phyloP scores from a whole-genome alignment of 2,329 filamentous ascomycete genomes.

The Capronia americana region DNA sequence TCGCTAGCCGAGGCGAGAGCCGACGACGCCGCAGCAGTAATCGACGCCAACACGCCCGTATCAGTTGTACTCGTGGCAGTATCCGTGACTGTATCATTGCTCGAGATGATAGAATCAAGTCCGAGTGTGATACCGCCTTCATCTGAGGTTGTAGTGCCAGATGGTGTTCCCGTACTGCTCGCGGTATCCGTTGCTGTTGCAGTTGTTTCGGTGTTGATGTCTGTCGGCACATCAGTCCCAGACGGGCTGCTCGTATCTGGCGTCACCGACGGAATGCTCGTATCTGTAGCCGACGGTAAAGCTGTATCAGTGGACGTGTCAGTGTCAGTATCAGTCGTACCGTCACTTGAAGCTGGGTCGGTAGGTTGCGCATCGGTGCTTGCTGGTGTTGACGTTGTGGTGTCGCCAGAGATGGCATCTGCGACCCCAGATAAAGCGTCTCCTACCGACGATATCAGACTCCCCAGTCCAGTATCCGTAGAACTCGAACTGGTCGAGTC shows the following conservation, averaged over 20 bases:
- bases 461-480: constrained; percentile 26
- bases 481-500: constrained; percentile 22
- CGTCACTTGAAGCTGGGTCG: background rate
- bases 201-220: constrained; percentile 13
- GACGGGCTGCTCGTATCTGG: constrained; percentile 10
- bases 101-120: constrained; percentile 26
- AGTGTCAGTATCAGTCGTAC: constrained; percentile 10
- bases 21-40: constrained; percentile 23
- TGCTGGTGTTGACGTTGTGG: constrained; percentile 21
- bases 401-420: constrained; percentile 24
- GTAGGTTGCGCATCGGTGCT: constrained; percentile 24
- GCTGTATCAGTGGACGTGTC: background rate
- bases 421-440: constrained; percentile 32
- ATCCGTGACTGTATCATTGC: constrained; percentile 24
- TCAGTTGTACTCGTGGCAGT: constrained; percentile 37
- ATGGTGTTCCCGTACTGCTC: constrained; percentile 18
- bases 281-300: constrained; percentile 12
- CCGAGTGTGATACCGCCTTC: constrained; percentile 29
- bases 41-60: constrained; percentile 19
- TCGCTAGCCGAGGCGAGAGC: constrained; percentile 29
- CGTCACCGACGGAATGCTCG: background rate
- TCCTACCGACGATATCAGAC: constrained; percentile 26
- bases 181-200: constrained; percentile 26
- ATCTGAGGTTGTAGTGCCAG: constrained; percentile 7
- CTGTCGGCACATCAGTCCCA: constrained; percentile 12